Evolutionary conservation across 257 asterid species (phyloP).

Genomic region (Avicennia marina): DNA sequence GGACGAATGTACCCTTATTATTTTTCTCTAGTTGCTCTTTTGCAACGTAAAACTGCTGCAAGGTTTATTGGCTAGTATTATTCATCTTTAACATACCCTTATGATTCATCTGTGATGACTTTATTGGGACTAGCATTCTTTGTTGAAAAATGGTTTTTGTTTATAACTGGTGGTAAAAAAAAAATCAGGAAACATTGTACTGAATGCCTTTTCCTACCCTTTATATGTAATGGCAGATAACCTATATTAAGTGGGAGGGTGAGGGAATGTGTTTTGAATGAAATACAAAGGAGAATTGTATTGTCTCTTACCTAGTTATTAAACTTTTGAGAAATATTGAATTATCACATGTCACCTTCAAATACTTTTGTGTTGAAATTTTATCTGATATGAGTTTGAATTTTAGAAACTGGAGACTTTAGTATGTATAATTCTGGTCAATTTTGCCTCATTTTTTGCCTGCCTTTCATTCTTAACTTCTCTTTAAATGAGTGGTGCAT

Average conservation of each 20-base stretch:
- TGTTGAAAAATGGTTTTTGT: not conserved
- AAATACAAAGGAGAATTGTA: not conserved
- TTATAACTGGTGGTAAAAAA: not conserved
- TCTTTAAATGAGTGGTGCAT: not conserved
- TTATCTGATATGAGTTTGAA: not conserved
- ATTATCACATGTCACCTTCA: not conserved
- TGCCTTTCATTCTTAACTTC: not conserved
- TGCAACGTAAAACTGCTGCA: not conserved
- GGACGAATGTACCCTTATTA: not conserved
- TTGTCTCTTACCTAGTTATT: not conserved
- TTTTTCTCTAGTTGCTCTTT: not conserved
- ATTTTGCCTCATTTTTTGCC: not conserved
- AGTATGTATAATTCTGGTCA: slow-evolving; percentile 1
- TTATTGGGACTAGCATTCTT: not conserved
- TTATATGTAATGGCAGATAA: not conserved
- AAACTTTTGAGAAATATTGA: not conserved
- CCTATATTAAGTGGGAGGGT: not conserved
- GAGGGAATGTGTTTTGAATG: not conserved
- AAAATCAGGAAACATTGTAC: not conserved
- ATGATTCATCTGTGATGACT: not conserved
- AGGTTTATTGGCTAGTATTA: not conserved
- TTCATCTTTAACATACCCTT: not conserved
- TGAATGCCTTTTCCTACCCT: not conserved
- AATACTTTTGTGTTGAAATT: not conserved
- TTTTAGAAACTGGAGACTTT: not conserved